Evolutionary conservation across 2,329 filamentous ascomycete genomes (phyloP), one percentile per base, ranked within the genome.

Genomic region (Cordyceps javanica): DNA sequence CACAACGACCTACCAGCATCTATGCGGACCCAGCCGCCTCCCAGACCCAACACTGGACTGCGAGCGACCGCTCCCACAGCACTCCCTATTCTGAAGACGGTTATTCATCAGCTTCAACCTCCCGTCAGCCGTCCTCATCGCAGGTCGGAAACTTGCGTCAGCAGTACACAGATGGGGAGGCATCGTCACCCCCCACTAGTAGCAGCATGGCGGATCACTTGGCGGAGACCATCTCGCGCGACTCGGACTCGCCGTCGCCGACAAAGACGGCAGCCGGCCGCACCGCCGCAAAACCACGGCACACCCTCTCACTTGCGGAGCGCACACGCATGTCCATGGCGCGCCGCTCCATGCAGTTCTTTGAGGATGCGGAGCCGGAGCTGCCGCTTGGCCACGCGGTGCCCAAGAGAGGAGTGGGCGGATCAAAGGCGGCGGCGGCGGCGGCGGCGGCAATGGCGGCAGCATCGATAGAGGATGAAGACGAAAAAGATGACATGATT

Each of bases 251-350:
- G 2, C 82, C 82, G 0, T 86, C 83, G 0, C 83, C 83, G 0
- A 67, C 73, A 44, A 86, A 83, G n/a, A 8, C n/a, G n/a, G n/a
- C n/a, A 63, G 68, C 67, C 23, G 13, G 13, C 13, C 21, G 19
- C 42, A 8, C 25, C 14, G 38, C n/a, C 16, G 36, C 62, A 2
- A 79, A 75, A 58, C 72, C 75, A 0, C 76, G 82, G 0, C 82
- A 83, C 52, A 80, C 78, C 0, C 71, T 87, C 9, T 86, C 87
- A 0, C 79, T 94, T 0, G 81, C 87, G 4, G 91, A 95, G 67
- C 87, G 91, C 49, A 95, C 92, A 0, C 84, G 89, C 19, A 79
- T 91, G 55, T 91, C 90, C 19, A 93, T 96, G 85, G 83, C 86
- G 0, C 78, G 85, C 3, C 75, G 82, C 48, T 80, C 83, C 1